Evolutionary conservation across 805 yeast genomes (phyloP), one percentile per base, ranked within the genome.

Genomic region (Saturnispora hagleri): DNA sequence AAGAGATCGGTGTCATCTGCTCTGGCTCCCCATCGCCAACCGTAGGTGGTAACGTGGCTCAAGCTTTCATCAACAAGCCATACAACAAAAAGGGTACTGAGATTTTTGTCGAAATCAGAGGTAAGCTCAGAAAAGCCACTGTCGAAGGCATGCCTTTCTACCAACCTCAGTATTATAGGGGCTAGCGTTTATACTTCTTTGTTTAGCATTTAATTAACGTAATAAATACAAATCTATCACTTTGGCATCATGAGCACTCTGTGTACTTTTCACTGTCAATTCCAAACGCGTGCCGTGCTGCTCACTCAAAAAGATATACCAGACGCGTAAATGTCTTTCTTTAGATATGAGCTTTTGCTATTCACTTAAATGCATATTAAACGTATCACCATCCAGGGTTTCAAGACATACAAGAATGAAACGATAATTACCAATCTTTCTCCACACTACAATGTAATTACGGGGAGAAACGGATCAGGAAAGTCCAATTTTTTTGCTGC

Each of bases 401-500:
- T 91, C 73, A 89, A 89, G 69, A 89, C 98, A 56, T 91, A 89
- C 65, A 85, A 86, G 68, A 84, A 86, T 60, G 82, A 88, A 41
- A 86, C 96, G 0, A 76, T 80, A 4, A 79, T 90, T 12, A 93
- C 86, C 42, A 73, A 79, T 15, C 72, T 93, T 33, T 84, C 95
- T 1, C 91, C 95, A 0, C 80, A 80, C 51, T 85, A 84, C 62
- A 91, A 91, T 68, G 95, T 91, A 20, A 81, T 86, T 15, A 89
- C 90, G 33, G 97, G 97, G 2, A 72, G 96, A 48, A 90, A 90
- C 68, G 97, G 97, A n/a, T 86, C 96, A 8, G 99, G 99, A 8
- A 91, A 93, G 65, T 87, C 96, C 41, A 91, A 93, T 66, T 86
- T 91, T 69, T 93, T 91, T 66, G 89, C 96, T 15, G 98, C 99